Evolutionary conservation across 495 filamentous ascomycete genomes (phyloP), one percentile per base, ranked within the genome.

Genomic region (Hypoxylon fuscum): DNA sequence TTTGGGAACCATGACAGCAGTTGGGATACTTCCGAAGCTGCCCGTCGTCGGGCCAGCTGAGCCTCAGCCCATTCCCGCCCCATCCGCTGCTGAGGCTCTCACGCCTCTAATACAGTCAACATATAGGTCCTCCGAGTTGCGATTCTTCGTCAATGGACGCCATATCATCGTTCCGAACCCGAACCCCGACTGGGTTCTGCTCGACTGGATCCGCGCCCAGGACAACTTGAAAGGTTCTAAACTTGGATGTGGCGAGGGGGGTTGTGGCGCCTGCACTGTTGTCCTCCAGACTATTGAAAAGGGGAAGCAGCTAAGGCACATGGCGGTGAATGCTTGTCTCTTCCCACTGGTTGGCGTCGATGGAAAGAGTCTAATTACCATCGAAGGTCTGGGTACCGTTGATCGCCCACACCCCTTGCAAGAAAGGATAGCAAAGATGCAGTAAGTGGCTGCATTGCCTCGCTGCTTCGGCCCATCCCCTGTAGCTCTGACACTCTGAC

Each of bases 351-450:
- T 93, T 14, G 91, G 89, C 57, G 85, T 96, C 11, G 91, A 94
- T 75, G 91, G 91, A n/a, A 96, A 96, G 74, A 92, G 94, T 81
- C 89, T 96, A 55, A 91, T 96, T 54, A 96, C 91, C 1, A 87
- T 95, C 6, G 91, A 96, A 72, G 91, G 91, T 2, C 90, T 96
- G 66, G 91, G 91, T 0, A 87, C 87, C 62, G 84, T 87, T 40
- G 86, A 88, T 68, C 83, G 80, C 21, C 91, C 91, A 14, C 91
- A 96, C 77, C 88, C 91, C 1, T 77, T 87, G 4, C 91, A 96
- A 72, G 90, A 96, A 74, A 81, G 91, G 53, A 87, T 96, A 57
- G 90, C 90, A 22, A 84, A 85, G 67, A 77, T 77, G 64, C 64
- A 68, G 64, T 68, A 58, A 59, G 64, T 59, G 3, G 17, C 37